Percentiles rank a stretch among this genome's conserved stretches.
Conservation (phyloP, 331 rosid species). For the Saraca asoca region DNA sequence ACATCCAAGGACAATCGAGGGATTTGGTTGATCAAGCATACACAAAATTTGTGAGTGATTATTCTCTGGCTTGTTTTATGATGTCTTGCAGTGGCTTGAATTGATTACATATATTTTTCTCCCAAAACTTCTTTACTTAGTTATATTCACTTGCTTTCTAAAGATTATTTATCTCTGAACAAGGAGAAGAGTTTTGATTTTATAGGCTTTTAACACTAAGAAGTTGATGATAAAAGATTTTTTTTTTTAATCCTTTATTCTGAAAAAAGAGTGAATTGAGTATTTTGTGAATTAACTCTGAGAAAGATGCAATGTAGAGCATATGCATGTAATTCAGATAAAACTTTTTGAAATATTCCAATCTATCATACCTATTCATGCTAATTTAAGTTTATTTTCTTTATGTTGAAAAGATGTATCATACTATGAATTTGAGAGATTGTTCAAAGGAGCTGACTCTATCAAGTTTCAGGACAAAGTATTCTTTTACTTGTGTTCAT, state of each 20-base stretch:
- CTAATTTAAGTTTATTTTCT: not conserved
- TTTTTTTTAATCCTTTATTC: too few species aligned
- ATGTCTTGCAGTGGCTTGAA: not conserved
- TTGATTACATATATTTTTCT: not conserved
- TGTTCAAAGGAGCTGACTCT: not conserved
- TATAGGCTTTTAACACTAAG: too few species aligned
- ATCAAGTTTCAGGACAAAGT: not conserved
- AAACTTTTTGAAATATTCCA: too few species aligned
- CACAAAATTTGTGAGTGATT: slow-evolving; percentile 81
- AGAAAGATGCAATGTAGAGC: not conserved
- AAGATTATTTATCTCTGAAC: slow-evolving; percentile 2
- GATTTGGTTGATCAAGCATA: slow-evolving; percentile 99
- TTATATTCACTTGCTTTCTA: too few species aligned
- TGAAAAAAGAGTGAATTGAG: too few species aligned
- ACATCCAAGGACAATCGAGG: slow-evolving; percentile 90
- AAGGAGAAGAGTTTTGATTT: slow-evolving; percentile 10
- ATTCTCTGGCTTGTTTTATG: slow-evolving; percentile 26
- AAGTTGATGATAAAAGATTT: too few species aligned
- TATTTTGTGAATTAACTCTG: not conserved
- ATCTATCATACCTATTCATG: too few species aligned
- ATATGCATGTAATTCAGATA: not conserved
- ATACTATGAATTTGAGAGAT: not conserved
- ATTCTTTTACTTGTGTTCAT: not conserved
- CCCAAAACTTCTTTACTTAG: too few species aligned
- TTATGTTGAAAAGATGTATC: not conserved